Evolutionary conservation across 2,329 filamentous ascomycete genomes (phyloP), one percentile per base, ranked within the genome.

Genomic region (Arachnomyces sp.): DNA sequence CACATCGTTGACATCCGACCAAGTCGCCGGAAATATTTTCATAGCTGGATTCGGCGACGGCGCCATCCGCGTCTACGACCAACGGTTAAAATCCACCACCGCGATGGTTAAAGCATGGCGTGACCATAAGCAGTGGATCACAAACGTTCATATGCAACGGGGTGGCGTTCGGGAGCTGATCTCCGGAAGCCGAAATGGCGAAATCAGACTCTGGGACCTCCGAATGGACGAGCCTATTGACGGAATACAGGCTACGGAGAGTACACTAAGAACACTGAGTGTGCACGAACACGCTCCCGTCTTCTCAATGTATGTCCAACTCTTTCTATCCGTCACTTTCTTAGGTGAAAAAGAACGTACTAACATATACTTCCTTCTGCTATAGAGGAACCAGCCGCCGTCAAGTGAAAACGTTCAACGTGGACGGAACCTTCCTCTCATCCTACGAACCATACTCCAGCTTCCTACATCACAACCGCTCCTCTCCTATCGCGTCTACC

Each of bases 61-160:
- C 28, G 89, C 88, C 1, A 82, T 98, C 32, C 79, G 92, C 38
- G 88, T 95, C 3, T 98, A 95, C 58, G 92, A 98, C 61, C 86
- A 90, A 49, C 81, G 92, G 9, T 68, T 86, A 46, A 81, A 82
- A 46, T 84, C 88, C 2, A 84, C 87, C 44, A 87, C 92, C 39
- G 84, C 85, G 13, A 95, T 96, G 89, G 84, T 95, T 40, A 86
- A 85, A 64, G 89, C 90, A 51, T 98, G 92, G 90, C 92, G 93
- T 59, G 87, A 95, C 54, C 90, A 96, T 56, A 81, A 83, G 45
- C 86, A 93, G 53, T 98, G 92, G 92, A 82, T 98, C 61, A 89
- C 88, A 54, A 92, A 86, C 51, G 87, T 95, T 11, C 92, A 96
- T 59, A 88, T 98, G 78, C 92, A 98, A 65, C 84, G 92, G 32